Evolutionary conservation across 2,329 filamentous ascomycete genomes (phyloP).

Genomic region (Penicillium sp.): DNA sequence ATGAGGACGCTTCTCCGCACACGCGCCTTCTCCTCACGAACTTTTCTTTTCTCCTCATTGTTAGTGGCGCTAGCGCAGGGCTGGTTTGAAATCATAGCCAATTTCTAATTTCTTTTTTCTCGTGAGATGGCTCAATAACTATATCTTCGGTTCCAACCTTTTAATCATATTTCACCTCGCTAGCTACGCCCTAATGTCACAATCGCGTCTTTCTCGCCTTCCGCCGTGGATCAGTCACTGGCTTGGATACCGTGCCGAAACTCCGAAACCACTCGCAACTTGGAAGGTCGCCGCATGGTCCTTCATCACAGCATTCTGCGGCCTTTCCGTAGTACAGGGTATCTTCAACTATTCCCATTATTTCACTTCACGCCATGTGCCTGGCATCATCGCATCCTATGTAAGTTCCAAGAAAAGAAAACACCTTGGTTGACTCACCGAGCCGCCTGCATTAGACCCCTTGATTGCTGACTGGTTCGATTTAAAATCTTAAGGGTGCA

Average conservation of each 20-base stretch:
- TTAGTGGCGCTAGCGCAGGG: slow-evolving; percentile 16
- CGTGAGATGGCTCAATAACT: not conserved
- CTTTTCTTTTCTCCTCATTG: slow-evolving; percentile 22
- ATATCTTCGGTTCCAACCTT: not conserved
- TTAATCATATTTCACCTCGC: not conserved
- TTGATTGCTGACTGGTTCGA: not conserved
- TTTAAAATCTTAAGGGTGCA: slow-evolving; percentile 33
- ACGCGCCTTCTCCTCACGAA: slow-evolving; percentile 18
- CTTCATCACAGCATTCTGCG: slow-evolving; percentile 36
- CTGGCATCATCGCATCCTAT: slow-evolving; percentile 37
- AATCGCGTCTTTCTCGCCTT: slow-evolving; percentile 33
- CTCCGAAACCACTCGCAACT: slow-evolving; percentile 32
- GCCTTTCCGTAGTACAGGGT: slow-evolving; percentile 34
- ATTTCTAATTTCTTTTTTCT: slow-evolving; percentile 6
- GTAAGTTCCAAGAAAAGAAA: slow-evolving; percentile 21
- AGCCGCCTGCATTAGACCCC: not conserved
- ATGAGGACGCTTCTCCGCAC: slow-evolving; percentile 15
- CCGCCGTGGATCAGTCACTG: slow-evolving; percentile 37
- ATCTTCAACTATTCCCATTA: slow-evolving; percentile 38
- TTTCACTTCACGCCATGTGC: slow-evolving; percentile 34
- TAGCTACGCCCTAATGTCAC: slow-evolving; percentile 16
- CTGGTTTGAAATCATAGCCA: slow-evolving; percentile 9
- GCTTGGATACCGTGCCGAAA: slow-evolving; percentile 36
- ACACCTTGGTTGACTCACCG: not conserved
- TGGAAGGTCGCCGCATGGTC: slow-evolving; percentile 37